Evolutionary conservation across 345 rosid genomes (phyloP).

Genomic region (Camelina sativa): DNA sequence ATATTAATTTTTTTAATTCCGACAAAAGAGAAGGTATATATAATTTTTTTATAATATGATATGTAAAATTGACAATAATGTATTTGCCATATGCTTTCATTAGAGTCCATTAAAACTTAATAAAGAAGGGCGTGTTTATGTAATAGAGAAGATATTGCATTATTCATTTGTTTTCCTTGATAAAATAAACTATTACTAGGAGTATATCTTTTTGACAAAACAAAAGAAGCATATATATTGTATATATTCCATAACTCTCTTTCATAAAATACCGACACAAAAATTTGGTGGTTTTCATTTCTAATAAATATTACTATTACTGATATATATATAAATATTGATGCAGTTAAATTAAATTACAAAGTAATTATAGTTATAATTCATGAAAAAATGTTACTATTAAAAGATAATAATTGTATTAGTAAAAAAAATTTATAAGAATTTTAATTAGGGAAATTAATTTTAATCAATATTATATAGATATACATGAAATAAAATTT

Average conservation of each 20-base stretch:
- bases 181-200: neutral
- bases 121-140: slow-evolving; percentile 25
- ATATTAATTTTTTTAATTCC: slow-evolving; percentile 4
- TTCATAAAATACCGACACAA: slow-evolving; percentile 20
- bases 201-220: neutral
- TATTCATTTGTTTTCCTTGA: neutral
- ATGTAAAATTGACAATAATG: neutral
- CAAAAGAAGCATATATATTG: neutral
- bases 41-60: neutral
- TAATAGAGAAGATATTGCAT: slow-evolving; percentile 5
- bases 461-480: neutral
- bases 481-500: neutral
- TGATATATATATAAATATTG: neutral
- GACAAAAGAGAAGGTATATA: slow-evolving; percentile 22
- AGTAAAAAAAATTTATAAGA: neutral
- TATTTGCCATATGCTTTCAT: slow-evolving; percentile 19
- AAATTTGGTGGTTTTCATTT: slow-evolving; percentile 2
- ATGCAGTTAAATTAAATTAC: neutral
- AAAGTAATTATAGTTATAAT: neutral
- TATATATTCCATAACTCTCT: neutral
- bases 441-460: neutral
- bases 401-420: neutral
- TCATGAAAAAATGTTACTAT: neutral
- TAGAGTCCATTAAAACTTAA: neutral
- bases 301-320: neutral